Evolutionary conservation across 768 basidiomycete species (phyloP).

Genomic region (Pleurotus pulmonarius): DNA sequence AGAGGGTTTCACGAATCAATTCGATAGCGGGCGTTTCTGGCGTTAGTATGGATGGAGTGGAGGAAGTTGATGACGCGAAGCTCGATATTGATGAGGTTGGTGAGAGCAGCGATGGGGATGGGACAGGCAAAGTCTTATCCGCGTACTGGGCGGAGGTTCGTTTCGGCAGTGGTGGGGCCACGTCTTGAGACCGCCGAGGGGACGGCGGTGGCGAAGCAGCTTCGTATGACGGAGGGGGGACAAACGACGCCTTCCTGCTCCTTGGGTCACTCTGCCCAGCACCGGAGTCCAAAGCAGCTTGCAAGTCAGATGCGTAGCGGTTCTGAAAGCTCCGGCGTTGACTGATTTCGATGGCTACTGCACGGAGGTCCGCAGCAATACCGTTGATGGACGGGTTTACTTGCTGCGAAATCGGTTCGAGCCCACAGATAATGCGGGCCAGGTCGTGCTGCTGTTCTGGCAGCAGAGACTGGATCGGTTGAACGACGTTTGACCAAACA

Average conservation of each 20-base stretch:
- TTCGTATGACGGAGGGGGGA: slow-evolving; percentile 68
- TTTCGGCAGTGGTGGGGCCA: slow-evolving; percentile 12
- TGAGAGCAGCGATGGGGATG: slow-evolving; percentile 23
- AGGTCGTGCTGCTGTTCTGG: slow-evolving; percentile 79
- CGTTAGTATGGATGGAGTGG: slow-evolving; percentile 34
- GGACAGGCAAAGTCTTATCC: slow-evolving; percentile 18
- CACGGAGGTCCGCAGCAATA: slow-evolving; percentile 77
- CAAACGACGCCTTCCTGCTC: slow-evolving; percentile 55
- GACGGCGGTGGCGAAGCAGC: slow-evolving; percentile 15
- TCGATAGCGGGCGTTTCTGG: slow-evolving; percentile 62
- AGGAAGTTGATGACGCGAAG: slow-evolving; percentile 21
- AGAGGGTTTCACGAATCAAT: slow-evolving; percentile 83
- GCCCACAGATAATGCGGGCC: slow-evolving; percentile 72
- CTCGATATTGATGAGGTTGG: slow-evolving; percentile 14
- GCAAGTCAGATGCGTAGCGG: slow-evolving; percentile 68
- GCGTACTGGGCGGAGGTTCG: slow-evolving; percentile 13
- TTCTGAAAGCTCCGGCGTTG: slow-evolving; percentile 83
- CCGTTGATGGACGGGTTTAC: slow-evolving; percentile 42
- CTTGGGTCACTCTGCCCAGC: slow-evolving; percentile 21
- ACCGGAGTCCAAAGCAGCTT: slow-evolving; percentile 75
- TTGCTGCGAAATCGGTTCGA: slow-evolving; percentile 43
- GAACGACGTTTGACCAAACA: slow-evolving; percentile 70
- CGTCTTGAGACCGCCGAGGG: slow-evolving; percentile 9
- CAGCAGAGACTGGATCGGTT: slow-evolving; percentile 45
- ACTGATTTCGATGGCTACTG: slow-evolving; percentile 84